Conservation (phyloP, 2,329 filamentous ascomycete genomes). For the Ascochyta clinopodiicola region DNA sequence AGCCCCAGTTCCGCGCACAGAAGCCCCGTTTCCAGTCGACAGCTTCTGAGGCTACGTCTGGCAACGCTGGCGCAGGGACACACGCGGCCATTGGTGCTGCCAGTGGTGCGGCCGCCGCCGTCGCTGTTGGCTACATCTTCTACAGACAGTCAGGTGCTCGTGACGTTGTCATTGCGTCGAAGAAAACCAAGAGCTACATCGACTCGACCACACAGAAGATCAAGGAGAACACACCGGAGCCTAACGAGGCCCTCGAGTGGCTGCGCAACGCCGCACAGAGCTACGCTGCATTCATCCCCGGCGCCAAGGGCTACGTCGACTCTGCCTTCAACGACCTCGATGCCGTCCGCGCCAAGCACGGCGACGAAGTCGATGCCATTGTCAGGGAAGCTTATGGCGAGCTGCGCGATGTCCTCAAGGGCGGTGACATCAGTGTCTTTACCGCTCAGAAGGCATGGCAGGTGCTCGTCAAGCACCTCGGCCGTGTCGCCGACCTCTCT, state of each 20-base stretch:
- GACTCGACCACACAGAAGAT: conserved; percentile 66
- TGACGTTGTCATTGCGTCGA: conserved; percentile 56
- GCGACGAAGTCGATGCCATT: conserved; percentile 72
- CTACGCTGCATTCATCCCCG: conserved; percentile 75
- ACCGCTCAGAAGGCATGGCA: conserved; percentile 67
- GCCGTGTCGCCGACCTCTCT: conserved; percentile 66
- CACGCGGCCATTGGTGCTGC: conserved; percentile 57
- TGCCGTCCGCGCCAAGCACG: conserved; percentile 69
- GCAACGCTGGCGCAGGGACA: conserved; percentile 36
- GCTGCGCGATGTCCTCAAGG: conserved; percentile 66
- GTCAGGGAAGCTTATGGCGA: conserved; percentile 71
- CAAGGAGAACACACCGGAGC: conserved; percentile 67
- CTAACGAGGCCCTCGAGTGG: conserved; percentile 70
- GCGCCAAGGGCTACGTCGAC: conserved; percentile 72
- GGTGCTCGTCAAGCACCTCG: conserved; percentile 67
- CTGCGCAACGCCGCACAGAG: conserved; percentile 70
- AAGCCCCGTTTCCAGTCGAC: conserved; percentile 45
- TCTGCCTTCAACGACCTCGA: conserved; percentile 74
- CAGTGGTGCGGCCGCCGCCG: conserved; percentile 57
- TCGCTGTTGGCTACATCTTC: conserved; percentile 58
- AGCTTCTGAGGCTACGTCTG: conserved; percentile 26
- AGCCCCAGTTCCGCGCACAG: conserved; percentile 38
- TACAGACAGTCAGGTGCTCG: conserved; percentile 62
- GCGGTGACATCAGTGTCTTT: conserved; percentile 67
- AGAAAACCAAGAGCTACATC: conserved; percentile 67